Evolutionary conservation across 2,329 filamentous ascomycete genomes (phyloP), one percentile per base, ranked within the genome.

Genomic region (Aspergillus ibericus): DNA sequence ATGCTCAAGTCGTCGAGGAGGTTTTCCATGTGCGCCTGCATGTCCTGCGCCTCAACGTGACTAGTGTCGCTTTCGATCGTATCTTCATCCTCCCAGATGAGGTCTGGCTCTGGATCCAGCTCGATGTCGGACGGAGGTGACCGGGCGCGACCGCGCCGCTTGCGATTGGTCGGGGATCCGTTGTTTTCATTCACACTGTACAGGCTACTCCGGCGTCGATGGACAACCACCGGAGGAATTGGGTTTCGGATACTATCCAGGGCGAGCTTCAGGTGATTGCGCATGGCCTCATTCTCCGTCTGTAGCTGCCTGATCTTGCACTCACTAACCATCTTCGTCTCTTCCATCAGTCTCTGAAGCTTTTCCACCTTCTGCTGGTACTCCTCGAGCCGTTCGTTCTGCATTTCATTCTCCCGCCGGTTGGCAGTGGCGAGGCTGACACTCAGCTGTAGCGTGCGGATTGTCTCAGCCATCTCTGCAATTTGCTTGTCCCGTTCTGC

Each of bases 321-420:
- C 72, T 98, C 93, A 29, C 90, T 88, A 13, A 98, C 90, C 74
- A 96, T 89, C 60, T 89, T 87, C 63, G 88, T 89, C 78, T 99
- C 95, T 74, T 98, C 93, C 93, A 97, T 97, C 75, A 96, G 85
- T 59, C 93, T 88, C 75, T 98, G 92, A 89, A 99, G 92, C 57
- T 89, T 86, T 49, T 86, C 83, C 16, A 99, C 95, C 69, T 93
- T 90, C 64, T 88, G 87, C 79, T 99, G 95, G 76, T 98, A 99
- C 75, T 96, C 92, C 68, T 98, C 95, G 22, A 99, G 81, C 66
- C 88, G 89, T 73, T 95, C 91, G 63, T 92, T 91, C 64, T 91
- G 88, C 36, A 88, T 83, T 67, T 88, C 86, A 56, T 87, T 89
- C 67, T 93, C 91, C 7, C 75, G 70, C 72, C 91, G 88, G 76